Evolutionary conservation across 192 early-diverging fungal genomes (phyloP), one percentile per base, ranked within the genome.

Genomic region (Diversispora eburnea): DNA sequence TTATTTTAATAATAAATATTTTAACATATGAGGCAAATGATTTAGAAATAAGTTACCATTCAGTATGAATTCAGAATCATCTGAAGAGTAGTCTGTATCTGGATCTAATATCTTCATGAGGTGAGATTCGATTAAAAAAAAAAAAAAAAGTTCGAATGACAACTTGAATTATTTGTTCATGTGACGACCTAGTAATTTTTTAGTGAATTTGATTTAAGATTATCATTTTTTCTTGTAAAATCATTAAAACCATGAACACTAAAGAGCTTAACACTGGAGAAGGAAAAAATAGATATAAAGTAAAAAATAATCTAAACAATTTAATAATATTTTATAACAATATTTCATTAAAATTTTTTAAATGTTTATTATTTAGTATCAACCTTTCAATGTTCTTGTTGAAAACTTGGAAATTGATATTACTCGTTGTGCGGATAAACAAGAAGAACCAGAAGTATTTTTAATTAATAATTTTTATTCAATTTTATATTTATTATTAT

Each of bases 361-460:
- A 49, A 8, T 12, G 25, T 33, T 33, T 33, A 33, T 33, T 42
- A 60, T 54, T n/a, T 80, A 94, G 92, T 94, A 87, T 74, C 88
- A 91, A 88, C 81, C 90, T 25, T 93, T 93, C 75, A 87, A 84
- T 54, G 81, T 78, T 20, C 85, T 93, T 13, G 83, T 89, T 7
- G 87, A 94, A 55, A 82, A 84, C 39, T 86, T 97, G 49, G 94
- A 98, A 77, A 93, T 97, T 79, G 79, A 83, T 92, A 41, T 90
- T 86, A 42, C 82, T 85, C 76, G 83, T 89, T 51, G 80, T 87
- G 42, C 67, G 79, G 17, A 82, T 86, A 65, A 83, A 42, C 33
- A 68, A 69, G 84, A 88, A 51, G 80, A 89, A 73, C 79, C 84
- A 17, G 79, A 86, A 49, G 79, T 84, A 70, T 25, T 8, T 8